Percentiles rank a stretch among this genome's conserved stretches.
Evolutionary conservation across 805 yeast species (phyloP).

Genomic region (Candida nemodendra): DNA sequence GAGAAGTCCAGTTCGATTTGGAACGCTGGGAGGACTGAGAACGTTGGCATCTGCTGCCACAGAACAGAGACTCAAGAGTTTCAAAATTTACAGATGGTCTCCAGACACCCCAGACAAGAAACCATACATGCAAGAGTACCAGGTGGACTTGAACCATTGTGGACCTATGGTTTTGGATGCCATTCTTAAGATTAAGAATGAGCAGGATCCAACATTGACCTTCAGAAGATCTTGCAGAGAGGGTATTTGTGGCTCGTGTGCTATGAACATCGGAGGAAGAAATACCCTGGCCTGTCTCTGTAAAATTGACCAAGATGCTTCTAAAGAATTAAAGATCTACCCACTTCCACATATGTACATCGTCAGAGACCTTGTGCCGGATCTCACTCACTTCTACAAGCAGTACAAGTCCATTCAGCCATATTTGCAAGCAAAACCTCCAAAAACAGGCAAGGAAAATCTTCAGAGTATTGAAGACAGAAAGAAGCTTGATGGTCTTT

Average conservation of each 20-base stretch:
- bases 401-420: constrained; percentile 99
- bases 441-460: constrained; percentile 90
- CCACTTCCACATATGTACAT: constrained; percentile 98
- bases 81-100: constrained; percentile 96
- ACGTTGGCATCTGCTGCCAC: constrained; percentile 54
- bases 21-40: constrained; percentile 13
- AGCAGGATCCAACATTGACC: constrained; percentile 92
- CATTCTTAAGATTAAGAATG: constrained; percentile 88
- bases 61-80: constrained; percentile 67
- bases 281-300: constrained; percentile 97
- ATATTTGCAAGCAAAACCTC: constrained; percentile 81
- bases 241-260: constrained; percentile 99
- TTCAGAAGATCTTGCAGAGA: constrained; percentile 98
- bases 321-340: constrained; percentile 81
- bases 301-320: constrained; percentile 78
- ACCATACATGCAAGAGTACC: constrained; percentile 81
- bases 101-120: constrained; percentile 94
- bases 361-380: constrained; percentile 96
- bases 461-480: constrained; percentile 90
- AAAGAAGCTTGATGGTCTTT: constrained; percentile 92
- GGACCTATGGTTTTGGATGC: constrained; percentile 99
- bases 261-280: constrained; percentile 98
- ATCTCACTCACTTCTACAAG: constrained; percentile 94
- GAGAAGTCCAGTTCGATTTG: constrained; percentile 13
- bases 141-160: constrained; percentile 83